Base-by-base conservation (phyloP, 1,284 basidiomycete genomes). In the Tremellales sp. region DNA sequence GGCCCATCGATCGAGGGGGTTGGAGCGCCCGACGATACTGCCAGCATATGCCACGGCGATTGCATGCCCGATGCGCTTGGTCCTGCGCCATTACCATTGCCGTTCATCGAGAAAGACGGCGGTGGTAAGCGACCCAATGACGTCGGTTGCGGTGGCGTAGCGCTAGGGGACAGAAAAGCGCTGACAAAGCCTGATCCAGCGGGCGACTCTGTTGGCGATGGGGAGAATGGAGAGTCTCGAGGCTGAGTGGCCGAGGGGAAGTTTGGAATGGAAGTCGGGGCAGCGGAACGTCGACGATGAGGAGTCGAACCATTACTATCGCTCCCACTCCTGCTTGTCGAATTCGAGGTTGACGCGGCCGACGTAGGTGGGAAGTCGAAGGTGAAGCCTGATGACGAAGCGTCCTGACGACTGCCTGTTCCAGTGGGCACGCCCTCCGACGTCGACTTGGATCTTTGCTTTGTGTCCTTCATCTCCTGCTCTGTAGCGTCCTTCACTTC, bases 21-120 rank as follows among this genome's bases (percentile, higher is more conserved):
- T 2, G 72, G 73, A 8, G 70, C 72, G n/a, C 74, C 74, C 0
- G 70, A 72, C 3, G 59, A 58, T 0, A 67, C 70, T 1, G 72
- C 72, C 1, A 76, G 56, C 6, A 63, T 48, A 11, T 57, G 61
- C 74, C 74, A 76, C 10, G 74, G 74, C 2, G 72, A 39, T 19
- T 39, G 11, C 36, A 39, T 39, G 19, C 36, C 36, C 29, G 29
- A n/a, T 33, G 29, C 10, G 8, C 29, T 33, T 33, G n/a, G n/a
- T 31, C 29, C 29, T 39, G 11, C 36, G 19, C 36, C 36, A 19
- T 39, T 21, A 13, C 11, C 36, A 33, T 33, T 33, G 29, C n/a
- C 29, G 29, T n/a, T 33, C 29, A 33, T 33, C 29, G 29, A n/a
- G 29, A 31, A 31, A 8, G 29, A 8, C 10, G 29, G 10, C 15